Percentiles rank a stretch among this genome's conserved stretches.
phyloP scores from a whole-genome alignment of 805 yeast genomes.

The Spathaspora passalidarum region DNA sequence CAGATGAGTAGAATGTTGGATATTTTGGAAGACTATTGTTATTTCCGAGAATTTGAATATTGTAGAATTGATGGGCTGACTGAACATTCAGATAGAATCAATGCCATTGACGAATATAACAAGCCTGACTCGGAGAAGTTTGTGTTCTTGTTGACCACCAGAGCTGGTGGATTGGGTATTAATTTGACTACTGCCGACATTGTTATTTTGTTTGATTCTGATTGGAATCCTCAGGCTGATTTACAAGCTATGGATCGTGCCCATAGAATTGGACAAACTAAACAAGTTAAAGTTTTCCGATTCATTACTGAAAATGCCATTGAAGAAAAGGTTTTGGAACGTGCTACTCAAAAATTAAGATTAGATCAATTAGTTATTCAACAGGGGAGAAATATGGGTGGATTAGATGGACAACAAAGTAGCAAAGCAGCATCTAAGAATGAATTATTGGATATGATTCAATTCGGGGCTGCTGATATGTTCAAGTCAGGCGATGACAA shows the following conservation, averaged over 20 bases:
- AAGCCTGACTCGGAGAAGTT: slow-evolving; percentile 71
- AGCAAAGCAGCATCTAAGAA: slow-evolving; percentile 54
- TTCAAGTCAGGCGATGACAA: slow-evolving; percentile 32
- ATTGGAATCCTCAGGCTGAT: slow-evolving; percentile 90
- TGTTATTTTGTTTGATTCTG: slow-evolving; percentile 74
- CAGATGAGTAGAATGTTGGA: slow-evolving; percentile 84
- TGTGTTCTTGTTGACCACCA: slow-evolving; percentile 72
- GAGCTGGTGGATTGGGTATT: slow-evolving; percentile 91
- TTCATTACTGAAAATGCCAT: slow-evolving; percentile 79
- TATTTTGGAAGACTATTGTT: slow-evolving; percentile 76
- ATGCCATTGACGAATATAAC: slow-evolving; percentile 76
- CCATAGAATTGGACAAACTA: slow-evolving; percentile 83
- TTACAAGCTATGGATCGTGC: slow-evolving; percentile 90
- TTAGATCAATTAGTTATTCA: slow-evolving; percentile 81
- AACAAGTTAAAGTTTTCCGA: slow-evolving; percentile 77
- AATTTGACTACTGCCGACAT: slow-evolving; percentile 78
- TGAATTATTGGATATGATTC: slow-evolving; percentile 78
- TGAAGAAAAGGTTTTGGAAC: slow-evolving; percentile 76
- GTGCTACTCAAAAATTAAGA: slow-evolving; percentile 78
- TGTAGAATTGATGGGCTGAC: slow-evolving; percentile 85
- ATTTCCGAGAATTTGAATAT: slow-evolving; percentile 63
- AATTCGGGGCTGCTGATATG: slow-evolving; percentile 74
- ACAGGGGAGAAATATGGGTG: slow-evolving; percentile 53
- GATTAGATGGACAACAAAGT: slow-evolving; percentile 28
- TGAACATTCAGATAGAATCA: slow-evolving; percentile 71